These are phyloP conservation scores for Bondarzewia mesenterica DNA, from an alignment of 1,284 basidiomycete species.

Conservation along the genomic window DNA sequence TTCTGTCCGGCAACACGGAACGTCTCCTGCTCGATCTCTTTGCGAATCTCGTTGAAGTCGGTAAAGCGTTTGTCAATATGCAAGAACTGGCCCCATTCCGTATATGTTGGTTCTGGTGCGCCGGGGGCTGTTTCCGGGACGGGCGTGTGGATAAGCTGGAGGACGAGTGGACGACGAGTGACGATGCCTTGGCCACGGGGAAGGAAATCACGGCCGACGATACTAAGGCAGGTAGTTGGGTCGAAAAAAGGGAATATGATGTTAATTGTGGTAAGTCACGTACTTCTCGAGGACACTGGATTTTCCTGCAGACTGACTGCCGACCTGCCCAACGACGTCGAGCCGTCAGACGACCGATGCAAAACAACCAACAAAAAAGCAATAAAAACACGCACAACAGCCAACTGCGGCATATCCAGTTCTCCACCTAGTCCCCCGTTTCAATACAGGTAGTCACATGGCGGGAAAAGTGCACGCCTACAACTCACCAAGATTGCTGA, in stretches of 20 bases:
- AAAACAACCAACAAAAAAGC: neutral
- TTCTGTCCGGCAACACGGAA: conserved; percentile 97
- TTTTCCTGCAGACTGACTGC: conserved; percentile 81
- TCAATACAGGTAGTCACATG: neutral
- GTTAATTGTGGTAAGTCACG: conserved; percentile 20
- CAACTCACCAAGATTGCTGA: conserved; percentile 70
- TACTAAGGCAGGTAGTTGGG: conserved; percentile 37
- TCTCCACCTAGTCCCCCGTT: conserved; percentile 53
- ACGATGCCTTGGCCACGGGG: conserved; percentile 93
- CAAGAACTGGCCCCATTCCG: conserved; percentile 95
- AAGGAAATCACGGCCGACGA: conserved; percentile 93
- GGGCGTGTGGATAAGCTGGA: conserved; percentile 91
- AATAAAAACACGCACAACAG: conserved; percentile 45
- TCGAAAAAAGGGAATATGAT: neutral
- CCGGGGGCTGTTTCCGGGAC: conserved; percentile 35
- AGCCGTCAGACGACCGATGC: neutral
- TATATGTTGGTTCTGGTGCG: conserved; percentile 32
- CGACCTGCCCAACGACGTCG: conserved; percentile 46
- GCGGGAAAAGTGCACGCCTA: conserved; percentile 2
- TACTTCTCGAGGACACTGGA: conserved; percentile 84
- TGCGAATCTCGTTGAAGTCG: conserved; percentile 89
- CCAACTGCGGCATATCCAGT: conserved; percentile 80
- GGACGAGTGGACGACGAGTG: conserved; percentile 88
- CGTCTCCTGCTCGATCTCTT: conserved; percentile 98
- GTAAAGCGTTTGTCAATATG: conserved; percentile 96